Evolutionary conservation across 106 monocot species (phyloP).

Genomic region (Dendrobium nobile): DNA sequence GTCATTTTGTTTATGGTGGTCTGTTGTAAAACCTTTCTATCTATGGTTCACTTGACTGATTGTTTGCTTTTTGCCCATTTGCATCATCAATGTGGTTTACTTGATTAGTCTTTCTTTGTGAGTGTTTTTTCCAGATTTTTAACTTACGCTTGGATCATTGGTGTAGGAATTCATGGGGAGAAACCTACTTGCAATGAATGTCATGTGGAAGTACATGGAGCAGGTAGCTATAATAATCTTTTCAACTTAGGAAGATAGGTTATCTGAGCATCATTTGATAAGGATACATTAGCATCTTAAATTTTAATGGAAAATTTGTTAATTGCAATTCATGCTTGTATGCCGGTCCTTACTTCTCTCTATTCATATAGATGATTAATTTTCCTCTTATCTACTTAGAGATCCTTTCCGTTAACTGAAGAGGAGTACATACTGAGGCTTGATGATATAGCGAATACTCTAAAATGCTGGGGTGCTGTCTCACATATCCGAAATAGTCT

Average conservation of each 20-base stretch:
- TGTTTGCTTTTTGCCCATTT: not conserved
- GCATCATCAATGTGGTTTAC: not conserved
- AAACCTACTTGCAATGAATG: conserved; percentile 92
- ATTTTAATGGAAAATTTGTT: not conserved
- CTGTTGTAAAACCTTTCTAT: not conserved
- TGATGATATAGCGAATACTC: conserved; percentile 84
- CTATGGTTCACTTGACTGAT: not conserved
- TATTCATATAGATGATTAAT: not conserved
- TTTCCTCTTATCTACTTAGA: conserved; percentile 23
- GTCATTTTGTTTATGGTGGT: not conserved
- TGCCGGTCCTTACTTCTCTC: conserved; percentile 1
- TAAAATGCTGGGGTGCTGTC: conserved; percentile 98
- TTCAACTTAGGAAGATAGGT: not conserved
- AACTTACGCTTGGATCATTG: not conserved
- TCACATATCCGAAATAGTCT: conserved; percentile 88
- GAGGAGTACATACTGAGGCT: conserved; percentile 94
- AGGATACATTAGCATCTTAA: not conserved
- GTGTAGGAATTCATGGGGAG: conserved; percentile 94
- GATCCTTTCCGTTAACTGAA: conserved; percentile 96
- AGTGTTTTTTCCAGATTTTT: not conserved
- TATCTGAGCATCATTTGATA: not conserved
- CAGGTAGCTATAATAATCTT: conserved; percentile 44
- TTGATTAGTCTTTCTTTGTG: not conserved
- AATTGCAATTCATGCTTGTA: not conserved
- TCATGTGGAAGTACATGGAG: conserved; percentile 99